Evolutionary conservation across 768 basidiomycete species (phyloP), one percentile per base, ranked within the genome.

Genomic region (Lentinula sp.): DNA sequence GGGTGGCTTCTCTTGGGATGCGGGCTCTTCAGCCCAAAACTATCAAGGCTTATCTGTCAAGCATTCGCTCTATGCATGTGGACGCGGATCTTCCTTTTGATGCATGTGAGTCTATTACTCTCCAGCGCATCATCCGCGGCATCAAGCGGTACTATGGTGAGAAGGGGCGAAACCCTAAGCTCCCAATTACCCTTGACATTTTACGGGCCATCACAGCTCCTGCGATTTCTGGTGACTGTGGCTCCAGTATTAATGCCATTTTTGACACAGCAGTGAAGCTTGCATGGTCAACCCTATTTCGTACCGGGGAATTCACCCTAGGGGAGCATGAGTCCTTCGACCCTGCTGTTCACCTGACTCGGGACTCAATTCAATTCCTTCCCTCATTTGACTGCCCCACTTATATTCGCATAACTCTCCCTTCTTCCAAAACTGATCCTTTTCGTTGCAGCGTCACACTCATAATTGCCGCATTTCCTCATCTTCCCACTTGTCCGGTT

Each of bases 341-440:
- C 31, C 60, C 50, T 28, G 51, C 62, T 18, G 55, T 52, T n/a
- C 60, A 64, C 40, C 67, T 75, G n/a, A 57, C 56, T 32, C 56
- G 23, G 5, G 37, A 35, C 23, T 57, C 56, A 18, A 31, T 57
- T n/a, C 39, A 45, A 43, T 57, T 57, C 23, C 4, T 45, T 23
- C 56, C 56, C 4, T 57, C 56, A 8, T 18, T 57, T 21, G 61
- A 66, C 1, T 49, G 64, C 16, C 64, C 71, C 10, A 66, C 66
- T 0, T 68, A 70, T 46, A 23, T 71, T 31, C 45, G 49, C 13
- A 64, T 75, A 37, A 65, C 65, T 7, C 65, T 77, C 1, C 73
- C 74, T 5, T 63, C 67, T 1, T 77, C 75, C 1, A 77, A 77
- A 57, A 75, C 74, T 4, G 72, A 76, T 64, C 74, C 73, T 1